These are phyloP conservation scores for Rhodotorula graminis DNA, from an alignment of 768 basidiomycete genomes.

Conservation along the genomic window DNA sequence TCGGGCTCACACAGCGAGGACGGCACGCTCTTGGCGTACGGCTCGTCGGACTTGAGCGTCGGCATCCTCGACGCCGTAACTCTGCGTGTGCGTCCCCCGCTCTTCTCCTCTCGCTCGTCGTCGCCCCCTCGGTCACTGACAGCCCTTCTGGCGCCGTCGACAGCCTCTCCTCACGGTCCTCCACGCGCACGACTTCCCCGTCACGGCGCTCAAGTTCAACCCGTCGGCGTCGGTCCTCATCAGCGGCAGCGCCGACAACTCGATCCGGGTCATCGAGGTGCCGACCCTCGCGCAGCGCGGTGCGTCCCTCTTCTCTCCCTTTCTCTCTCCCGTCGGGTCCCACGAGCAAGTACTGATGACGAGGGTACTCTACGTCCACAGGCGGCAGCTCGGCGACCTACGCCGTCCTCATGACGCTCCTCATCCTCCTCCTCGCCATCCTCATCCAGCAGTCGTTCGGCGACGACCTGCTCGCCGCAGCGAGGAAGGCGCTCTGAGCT, in stretches of 20 bases:
- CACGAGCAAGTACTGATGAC: too few species aligned
- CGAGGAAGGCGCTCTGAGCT: neutral
- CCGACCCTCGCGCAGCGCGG: conserved; percentile 47
- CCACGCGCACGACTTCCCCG: conserved; percentile 90
- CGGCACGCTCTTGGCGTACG: conserved; percentile 76
- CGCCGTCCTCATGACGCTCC: conserved; percentile 7
- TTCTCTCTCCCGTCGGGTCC: too few species aligned
- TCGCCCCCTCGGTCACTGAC: neutral
- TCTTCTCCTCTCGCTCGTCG: neutral
- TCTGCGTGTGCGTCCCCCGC: conserved; percentile 59
- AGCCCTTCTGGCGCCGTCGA: neutral
- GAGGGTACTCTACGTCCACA: neutral
- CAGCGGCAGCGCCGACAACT: conserved; percentile 86
- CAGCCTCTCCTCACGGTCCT: conserved; percentile 83
- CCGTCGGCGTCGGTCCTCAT: conserved; percentile 72
- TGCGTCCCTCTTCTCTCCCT: neutral
- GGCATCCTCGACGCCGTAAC: conserved; percentile 75
- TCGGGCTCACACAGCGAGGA: conserved; percentile 55
- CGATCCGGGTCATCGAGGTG: conserved; percentile 70
- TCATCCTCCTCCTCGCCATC: conserved; percentile 13
- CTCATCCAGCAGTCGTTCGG: conserved; percentile 6
- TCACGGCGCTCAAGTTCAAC: conserved; percentile 84
- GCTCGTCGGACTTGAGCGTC: conserved; percentile 78
- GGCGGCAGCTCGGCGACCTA: conserved; percentile 6
- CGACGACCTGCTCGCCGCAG: neutral